Base-by-base conservation (phyloP, 257 asterid species). In the Solanum arcanum region DNA sequence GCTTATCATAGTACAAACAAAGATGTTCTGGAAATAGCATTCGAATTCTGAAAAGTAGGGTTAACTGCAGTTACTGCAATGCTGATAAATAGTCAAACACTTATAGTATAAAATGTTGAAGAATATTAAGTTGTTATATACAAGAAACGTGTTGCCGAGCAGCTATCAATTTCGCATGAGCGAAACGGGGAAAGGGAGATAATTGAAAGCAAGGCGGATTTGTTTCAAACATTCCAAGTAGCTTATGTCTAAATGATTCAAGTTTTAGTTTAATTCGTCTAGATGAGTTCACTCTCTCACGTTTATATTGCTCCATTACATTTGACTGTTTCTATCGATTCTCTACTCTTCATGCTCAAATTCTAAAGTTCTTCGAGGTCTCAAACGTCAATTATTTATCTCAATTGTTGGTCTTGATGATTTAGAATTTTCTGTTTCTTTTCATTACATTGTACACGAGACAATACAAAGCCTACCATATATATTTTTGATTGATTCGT, bases 51-150 rank as follows among this genome's bases (percentile, higher is more conserved):
- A 88, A 92, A 91, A 89, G 98, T 97, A 2, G 99, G 98, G 14
- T 96, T 98, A 56, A 95, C 98, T 73, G 98, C 98, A 11, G 98
- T n/a, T n/a, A 96, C 99, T 7, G 98, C 98, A 47, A 94, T 95
- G 84, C 75, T 96, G 86, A 92, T 96, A 16, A 92, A 96, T n/a
- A 88, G 97, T 23, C 90, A 96, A 86, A 95, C 91, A 91, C 97
- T 96, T 37, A 92, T 94, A 46, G 95, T 96, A 70, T 98, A 95
- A 73, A 96, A 96, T 37, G 95, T 96, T 29, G 99, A 98, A 74
- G 98, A 96, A 87, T 96, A 98, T 41, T 92, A 96, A 9, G 99
- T 98, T 31, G 92, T 95, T 25, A 88, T 96, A 60, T 90, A 93
- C 85, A 91, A 83, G 88, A 93, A 91, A 86, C 94, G 99, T 42